Percentiles rank a stretch among this genome's conserved stretches.
Evolutionary conservation across 73 alveolate genomes (phyloP).

Genomic region (Stentor roeselii): DNA sequence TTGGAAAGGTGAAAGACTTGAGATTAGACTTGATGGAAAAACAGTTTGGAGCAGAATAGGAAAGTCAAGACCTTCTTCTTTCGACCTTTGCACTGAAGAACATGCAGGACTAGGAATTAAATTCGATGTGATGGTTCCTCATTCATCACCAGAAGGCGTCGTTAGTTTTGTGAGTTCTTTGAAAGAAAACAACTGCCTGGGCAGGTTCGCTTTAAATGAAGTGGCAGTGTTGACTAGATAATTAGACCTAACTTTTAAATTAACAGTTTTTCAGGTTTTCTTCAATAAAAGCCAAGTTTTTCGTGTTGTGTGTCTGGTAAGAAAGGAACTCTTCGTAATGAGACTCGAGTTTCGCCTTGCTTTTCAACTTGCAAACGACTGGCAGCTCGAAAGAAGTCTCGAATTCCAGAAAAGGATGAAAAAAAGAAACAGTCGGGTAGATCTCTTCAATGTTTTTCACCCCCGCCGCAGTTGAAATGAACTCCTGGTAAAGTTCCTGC

Average conservation of each 20-base stretch:
- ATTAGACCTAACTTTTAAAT: no score
- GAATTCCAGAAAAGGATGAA: constrained; percentile 38
- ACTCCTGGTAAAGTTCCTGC: background rate
- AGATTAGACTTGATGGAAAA: background rate
- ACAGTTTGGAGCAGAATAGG: background rate
- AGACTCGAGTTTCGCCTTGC: constrained; percentile 39
- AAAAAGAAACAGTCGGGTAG: background rate
- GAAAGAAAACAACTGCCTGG: no score
- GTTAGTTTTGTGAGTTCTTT: no score
- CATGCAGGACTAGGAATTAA: no score
- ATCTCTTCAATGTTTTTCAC: constrained; percentile 18
- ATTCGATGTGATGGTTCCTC: no score
- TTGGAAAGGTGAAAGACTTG: background rate
- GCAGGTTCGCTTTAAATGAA: no score
- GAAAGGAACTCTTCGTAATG: constrained; percentile 49
- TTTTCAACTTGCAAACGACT: constrained; percentile 21
- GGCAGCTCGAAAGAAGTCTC: constrained; percentile 34
- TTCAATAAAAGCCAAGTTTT: constrained; percentile 34
- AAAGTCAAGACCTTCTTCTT: no score
- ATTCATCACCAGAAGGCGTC: no score
- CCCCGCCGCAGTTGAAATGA: background rate
- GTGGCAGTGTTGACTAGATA: no score
- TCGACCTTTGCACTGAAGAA: no score
- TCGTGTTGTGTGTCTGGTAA: constrained; percentile 42
- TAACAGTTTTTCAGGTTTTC: constrained; percentile 31